These are phyloP conservation scores for Kuraishia ogatae DNA, from an alignment of 805 yeast species.

Conservation along the genomic window DNA sequence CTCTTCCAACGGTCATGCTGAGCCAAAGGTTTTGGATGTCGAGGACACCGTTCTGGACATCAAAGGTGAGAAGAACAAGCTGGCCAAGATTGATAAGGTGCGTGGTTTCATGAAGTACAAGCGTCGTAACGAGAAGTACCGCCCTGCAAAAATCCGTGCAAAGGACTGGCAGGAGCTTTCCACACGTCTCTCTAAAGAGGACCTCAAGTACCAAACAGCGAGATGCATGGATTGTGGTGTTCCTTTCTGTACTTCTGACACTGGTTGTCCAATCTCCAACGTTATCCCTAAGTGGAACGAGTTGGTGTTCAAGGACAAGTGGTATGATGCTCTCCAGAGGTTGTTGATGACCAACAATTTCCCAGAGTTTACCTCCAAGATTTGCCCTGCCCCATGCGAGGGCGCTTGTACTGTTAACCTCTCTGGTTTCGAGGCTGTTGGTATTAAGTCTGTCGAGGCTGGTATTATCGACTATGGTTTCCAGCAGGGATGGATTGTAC, in stretches of 20 bases:
- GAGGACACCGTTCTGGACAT: constrained; percentile 81
- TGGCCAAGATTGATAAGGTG: constrained; percentile 63
- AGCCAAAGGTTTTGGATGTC: constrained; percentile 82
- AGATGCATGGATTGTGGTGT: constrained; percentile 99
- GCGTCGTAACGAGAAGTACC: constrained; percentile 80
- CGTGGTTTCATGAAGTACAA: constrained; percentile 92
- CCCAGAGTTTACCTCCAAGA: constrained; percentile 97
- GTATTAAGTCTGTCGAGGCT: constrained; percentile 91
- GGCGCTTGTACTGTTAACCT: constrained; percentile 84
- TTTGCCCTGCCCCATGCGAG: constrained; percentile 98
- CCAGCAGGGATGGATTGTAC: constrained; percentile 93
- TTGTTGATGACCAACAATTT: constrained; percentile 93
- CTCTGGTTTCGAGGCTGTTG: constrained; percentile 92
- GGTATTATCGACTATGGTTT: constrained; percentile 95
- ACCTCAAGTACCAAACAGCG: constrained; percentile 85
- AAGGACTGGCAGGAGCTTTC: constrained; percentile 92
- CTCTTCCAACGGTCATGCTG: constrained; percentile 23
- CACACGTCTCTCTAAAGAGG: constrained; percentile 72
- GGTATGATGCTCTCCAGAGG: constrained; percentile 90
- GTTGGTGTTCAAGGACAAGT: constrained; percentile 86
- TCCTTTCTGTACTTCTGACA: constrained; percentile 96
- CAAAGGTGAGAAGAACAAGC: constrained; percentile 54
- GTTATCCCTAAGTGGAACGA: constrained; percentile 98
- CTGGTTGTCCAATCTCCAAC: constrained; percentile 97
- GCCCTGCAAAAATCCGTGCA: constrained; percentile 67